Percentiles rank a stretch among this genome's conserved stretches.
Conservation (phyloP, 345 rosid genomes). For the Noccaea bulbosa region DNA sequence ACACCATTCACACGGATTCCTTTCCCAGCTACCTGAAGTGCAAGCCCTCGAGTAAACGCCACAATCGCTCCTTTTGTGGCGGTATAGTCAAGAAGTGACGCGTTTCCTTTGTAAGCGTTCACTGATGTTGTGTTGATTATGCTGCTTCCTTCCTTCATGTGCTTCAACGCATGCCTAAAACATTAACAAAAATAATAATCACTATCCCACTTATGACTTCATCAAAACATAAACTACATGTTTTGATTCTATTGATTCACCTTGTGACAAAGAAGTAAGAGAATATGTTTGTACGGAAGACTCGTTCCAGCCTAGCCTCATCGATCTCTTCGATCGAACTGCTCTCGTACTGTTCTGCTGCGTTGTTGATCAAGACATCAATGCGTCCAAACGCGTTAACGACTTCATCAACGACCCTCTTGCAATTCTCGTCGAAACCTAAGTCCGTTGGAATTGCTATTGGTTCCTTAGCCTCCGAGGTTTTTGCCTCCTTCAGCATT, state of each 20-base stretch:
- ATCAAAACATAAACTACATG: neutral
- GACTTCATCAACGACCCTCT: constrained; percentile 66
- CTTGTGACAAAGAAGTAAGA: constrained; percentile 64
- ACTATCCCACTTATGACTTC: neutral
- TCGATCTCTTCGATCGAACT: constrained; percentile 65
- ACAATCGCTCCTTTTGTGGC: constrained; percentile 83
- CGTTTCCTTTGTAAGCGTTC: constrained; percentile 66
- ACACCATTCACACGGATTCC: constrained; percentile 77
- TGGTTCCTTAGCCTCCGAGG: constrained; percentile 60
- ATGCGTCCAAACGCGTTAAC: constrained; percentile 59
- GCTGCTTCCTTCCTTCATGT: constrained; percentile 77
- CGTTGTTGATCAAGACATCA: constrained; percentile 74
- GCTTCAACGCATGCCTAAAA: constrained; percentile 65
- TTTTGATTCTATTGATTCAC: constrained; percentile 28
- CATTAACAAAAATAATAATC: neutral
- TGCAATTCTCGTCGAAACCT: constrained; percentile 71
- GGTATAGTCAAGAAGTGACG: constrained; percentile 63
- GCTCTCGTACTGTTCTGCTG: constrained; percentile 63
- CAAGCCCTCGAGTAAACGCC: constrained; percentile 75
- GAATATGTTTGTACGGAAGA: constrained; percentile 74
- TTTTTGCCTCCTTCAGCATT: constrained; percentile 52
- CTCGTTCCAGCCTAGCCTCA: constrained; percentile 69
- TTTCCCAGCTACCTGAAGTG: constrained; percentile 61
- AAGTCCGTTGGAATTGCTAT: constrained; percentile 59
- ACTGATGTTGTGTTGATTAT: constrained; percentile 78